These are phyloP conservation scores for Holtermanniella nyarrowii DNA, from an alignment of 768 basidiomycete genomes.

Conservation along the genomic window DNA sequence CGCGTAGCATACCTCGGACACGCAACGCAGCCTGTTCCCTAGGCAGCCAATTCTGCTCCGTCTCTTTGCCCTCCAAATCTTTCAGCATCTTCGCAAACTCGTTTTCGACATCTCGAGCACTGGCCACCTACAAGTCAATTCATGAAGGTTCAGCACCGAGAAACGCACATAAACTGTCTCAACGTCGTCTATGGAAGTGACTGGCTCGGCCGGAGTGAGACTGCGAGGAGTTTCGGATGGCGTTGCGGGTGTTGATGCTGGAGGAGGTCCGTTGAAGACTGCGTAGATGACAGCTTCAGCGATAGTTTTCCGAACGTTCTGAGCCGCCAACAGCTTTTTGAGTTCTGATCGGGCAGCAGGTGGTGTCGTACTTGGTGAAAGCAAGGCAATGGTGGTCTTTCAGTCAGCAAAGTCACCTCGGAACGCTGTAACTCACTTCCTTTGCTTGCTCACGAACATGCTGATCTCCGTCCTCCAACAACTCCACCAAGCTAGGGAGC, in stretches of 20 bases:
- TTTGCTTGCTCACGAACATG: conserved; percentile 79
- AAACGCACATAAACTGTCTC: conserved; percentile 28
- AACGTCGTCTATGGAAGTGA: conserved; percentile 13
- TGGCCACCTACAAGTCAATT: conserved; percentile 53
- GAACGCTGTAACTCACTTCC: conserved; percentile 36
- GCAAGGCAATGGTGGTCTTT: conserved; percentile 65
- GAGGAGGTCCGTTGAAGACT: conserved; percentile 15
- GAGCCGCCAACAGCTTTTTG: conserved; percentile 72
- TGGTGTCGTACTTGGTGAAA: conserved; percentile 69
- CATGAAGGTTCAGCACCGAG: not conserved
- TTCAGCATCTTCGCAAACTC: conserved; percentile 73
- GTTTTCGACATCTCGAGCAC: conserved; percentile 67
- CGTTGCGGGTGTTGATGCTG: conserved; percentile 1
- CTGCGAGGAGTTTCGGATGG: not conserved
- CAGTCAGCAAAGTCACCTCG: not conserved
- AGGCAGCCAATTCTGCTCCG: conserved; percentile 86
- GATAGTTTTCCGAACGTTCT: conserved; percentile 75
- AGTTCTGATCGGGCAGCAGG: conserved; percentile 83
- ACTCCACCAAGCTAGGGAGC: conserved; percentile 65
- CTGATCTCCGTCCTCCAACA: conserved; percentile 81
- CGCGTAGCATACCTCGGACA: conserved; percentile 82
- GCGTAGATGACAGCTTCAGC: conserved; percentile 59
- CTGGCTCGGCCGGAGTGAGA: not conserved
- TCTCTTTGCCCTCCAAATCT: conserved; percentile 90
- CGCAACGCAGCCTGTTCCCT: conserved; percentile 67